phyloP scores from a whole-genome alignment of 2,329 filamentous ascomycete genomes.

The Aspergillus proliferans region DNA sequence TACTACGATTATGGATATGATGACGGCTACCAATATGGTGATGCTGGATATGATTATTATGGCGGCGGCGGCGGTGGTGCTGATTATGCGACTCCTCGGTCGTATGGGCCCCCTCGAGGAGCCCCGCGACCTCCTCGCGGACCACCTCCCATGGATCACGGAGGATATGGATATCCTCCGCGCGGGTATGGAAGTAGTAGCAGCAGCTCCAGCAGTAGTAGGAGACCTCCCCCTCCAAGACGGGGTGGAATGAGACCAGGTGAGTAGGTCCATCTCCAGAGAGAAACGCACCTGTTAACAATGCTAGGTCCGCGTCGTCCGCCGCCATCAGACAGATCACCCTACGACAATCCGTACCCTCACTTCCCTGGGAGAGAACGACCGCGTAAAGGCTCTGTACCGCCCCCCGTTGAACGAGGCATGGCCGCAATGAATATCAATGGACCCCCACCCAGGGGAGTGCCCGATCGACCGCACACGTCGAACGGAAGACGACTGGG shows the following conservation, averaged over 20 bases:
- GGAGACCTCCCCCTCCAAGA: conserved; percentile 20
- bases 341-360: conserved; percentile 49
- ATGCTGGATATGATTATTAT: conserved; percentile 20
- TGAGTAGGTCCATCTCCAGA: conserved; percentile 17
- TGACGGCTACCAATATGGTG: conserved; percentile 15
- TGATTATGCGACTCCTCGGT: conserved; percentile 19
- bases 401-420: conserved; percentile 30
- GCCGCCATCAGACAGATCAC: conserved; percentile 29
- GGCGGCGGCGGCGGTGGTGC: conserved; percentile 19
- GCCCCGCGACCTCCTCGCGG: conserved; percentile 28
- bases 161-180: conserved; percentile 20
- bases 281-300: conserved; percentile 5
- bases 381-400: conserved; percentile 17
- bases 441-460: conserved; percentile 19
- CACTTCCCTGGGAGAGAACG: conserved; percentile 27
- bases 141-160: conserved; percentile 14
- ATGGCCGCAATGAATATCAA: conserved; percentile 36
- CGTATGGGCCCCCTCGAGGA: conserved; percentile 20
- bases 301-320: conserved; percentile 21
- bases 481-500: conserved; percentile 31
- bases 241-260: conserved; percentile 26
- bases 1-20: conserved; percentile 24
- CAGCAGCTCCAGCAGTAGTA: conserved; percentile 16
- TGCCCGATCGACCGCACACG: conserved; percentile 32
- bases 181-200: conserved; percentile 8